Evolutionary conservation across 371 early-diverging fungal genomes (phyloP), one percentile per base, ranked within the genome.

Genomic region (Zychaea mexicana): DNA sequence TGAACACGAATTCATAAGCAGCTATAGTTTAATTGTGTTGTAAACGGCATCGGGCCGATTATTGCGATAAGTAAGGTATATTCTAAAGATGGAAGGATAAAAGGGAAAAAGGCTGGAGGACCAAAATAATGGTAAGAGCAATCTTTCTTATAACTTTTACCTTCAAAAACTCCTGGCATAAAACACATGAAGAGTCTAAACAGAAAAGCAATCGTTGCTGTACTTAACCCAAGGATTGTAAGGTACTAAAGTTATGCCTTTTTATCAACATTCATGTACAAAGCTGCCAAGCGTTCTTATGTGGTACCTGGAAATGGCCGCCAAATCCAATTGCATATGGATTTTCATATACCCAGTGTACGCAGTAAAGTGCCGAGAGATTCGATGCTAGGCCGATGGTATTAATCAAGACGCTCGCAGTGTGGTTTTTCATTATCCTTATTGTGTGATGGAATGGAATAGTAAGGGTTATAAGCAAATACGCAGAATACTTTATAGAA

Each of bases 261-360:
- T 53, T 36, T 46, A 15, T 53, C 22, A 42, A 30, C 7, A 36
- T 33, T 15, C 3, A 28, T 6, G 49, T 21, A 45, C 24, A 22
- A 49, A 22, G 49, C 19, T 17, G 24, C 46, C n/a, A 17, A 12
- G 13, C 2, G 5, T 12, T 7, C 42, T 17, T 15, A 0, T n/a
- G n/a, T n/a, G 7, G 28, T 60, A 74, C 79, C 68, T 79, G 79
- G 65, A 71, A 79, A 28, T 76, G 77, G 24, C 79, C 79, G 32
- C 79, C 79, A 60, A 76, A 79, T 6, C 79, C 79, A 2, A 65
- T 55, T 21, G 75, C 70, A 60, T 68, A 72, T 6, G 74, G 79
- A 39, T 79, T 76, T n/a, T 66, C 67, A 63, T 75, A 75, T 1
- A 64, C 65, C 52, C 64, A 70, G 58, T 78, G 60, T 15, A 73